A percentile compares a stretch with the other conserved stretches of the same genome.
These are phyloP conservation scores for Adansonia rubrostipa DNA, from an alignment of 441 rosid species.

Conservation along the genomic window DNA sequence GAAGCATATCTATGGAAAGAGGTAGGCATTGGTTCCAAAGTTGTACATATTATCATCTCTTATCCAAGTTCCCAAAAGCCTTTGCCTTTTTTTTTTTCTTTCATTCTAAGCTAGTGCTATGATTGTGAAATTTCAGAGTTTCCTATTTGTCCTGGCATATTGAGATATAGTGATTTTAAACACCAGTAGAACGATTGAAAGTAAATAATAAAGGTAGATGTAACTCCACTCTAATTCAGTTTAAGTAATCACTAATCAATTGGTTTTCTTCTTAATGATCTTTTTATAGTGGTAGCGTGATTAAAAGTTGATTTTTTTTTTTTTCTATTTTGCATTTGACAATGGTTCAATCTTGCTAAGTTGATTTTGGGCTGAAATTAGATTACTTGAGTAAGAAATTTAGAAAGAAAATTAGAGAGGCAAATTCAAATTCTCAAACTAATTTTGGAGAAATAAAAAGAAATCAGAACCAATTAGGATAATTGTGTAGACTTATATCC, in stretches of 20 bases:
- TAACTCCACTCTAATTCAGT: not conserved
- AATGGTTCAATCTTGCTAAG: not conserved
- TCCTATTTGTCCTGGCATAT: not conserved
- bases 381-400: conserved; percentile 4
- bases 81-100: not conserved
- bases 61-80: not conserved
- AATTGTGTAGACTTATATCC: not conserved
- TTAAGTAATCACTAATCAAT: not conserved
- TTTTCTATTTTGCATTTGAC: not conserved
- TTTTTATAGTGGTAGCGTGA: not conserved
- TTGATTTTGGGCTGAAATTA: conserved; percentile 4
- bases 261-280: not conserved
- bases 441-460: not conserved
- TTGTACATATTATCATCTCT: not conserved
- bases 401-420: conserved; percentile 5
- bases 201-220: not conserved
- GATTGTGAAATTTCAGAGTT: not conserved
- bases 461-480: conserved; percentile 12
- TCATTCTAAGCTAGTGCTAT: not conserved
- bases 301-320: conserved; percentile 5
- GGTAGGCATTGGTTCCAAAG: conserved; percentile 35
- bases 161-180: not conserved
- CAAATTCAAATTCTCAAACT: conserved; percentile 13
- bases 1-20: conserved; percentile 68
- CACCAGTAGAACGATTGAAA: not conserved